phyloP scores from a whole-genome alignment of 2,329 filamentous ascomycete species.

The Metarhizium robertsii region DNA sequence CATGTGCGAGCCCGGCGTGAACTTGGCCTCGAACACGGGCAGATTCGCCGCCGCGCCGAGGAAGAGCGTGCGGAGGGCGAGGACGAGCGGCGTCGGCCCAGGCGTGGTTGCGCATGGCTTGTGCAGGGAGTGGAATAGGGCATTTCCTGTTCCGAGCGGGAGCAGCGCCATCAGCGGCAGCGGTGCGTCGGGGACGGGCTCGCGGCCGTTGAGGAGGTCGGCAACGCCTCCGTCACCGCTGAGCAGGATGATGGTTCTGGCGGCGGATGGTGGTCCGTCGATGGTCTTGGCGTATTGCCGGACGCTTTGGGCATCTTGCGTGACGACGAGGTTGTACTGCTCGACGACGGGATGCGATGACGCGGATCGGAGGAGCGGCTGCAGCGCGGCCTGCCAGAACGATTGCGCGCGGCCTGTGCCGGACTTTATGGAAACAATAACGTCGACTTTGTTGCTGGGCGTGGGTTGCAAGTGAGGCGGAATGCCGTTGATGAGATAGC shows the following conservation, averaged over 20 bases:
- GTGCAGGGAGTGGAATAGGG: conserved; percentile 53
- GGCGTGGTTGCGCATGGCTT: conserved; percentile 40
- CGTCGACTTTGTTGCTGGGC: conserved; percentile 34
- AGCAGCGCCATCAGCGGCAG: conserved; percentile 42
- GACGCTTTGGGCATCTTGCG: conserved; percentile 54
- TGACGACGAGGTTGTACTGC: conserved; percentile 40
- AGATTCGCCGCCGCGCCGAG: conserved; percentile 43
- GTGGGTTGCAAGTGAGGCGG: conserved; percentile 27
- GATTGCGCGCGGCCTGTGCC: conserved; percentile 47
- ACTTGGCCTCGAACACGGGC: conserved; percentile 52
- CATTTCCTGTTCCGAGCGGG: conserved; percentile 58
- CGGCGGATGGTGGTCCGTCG: conserved; percentile 10
- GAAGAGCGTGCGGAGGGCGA: conserved; percentile 50
- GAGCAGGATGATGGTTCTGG: conserved; percentile 60
- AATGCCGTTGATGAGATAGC: conserved; percentile 24
- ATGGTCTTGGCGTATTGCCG: conserved; percentile 45
- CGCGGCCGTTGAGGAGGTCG: conserved; percentile 62
- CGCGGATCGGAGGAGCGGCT: conserved; percentile 39
- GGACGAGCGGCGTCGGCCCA: conserved; percentile 32
- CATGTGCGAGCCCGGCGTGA: conserved; percentile 47
- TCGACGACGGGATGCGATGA: conserved; percentile 14
- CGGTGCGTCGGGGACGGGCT: conserved; percentile 7
- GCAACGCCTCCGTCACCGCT: conserved; percentile 83
- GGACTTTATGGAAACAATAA: conserved; percentile 59
- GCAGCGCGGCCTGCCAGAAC: conserved; percentile 47